Percentiles rank a stretch among this genome's conserved stretches.
These are phyloP conservation scores for Alloteropsis semialata DNA, from an alignment of 176 grass and related monocot genomes.

Conservation along the genomic window DNA sequence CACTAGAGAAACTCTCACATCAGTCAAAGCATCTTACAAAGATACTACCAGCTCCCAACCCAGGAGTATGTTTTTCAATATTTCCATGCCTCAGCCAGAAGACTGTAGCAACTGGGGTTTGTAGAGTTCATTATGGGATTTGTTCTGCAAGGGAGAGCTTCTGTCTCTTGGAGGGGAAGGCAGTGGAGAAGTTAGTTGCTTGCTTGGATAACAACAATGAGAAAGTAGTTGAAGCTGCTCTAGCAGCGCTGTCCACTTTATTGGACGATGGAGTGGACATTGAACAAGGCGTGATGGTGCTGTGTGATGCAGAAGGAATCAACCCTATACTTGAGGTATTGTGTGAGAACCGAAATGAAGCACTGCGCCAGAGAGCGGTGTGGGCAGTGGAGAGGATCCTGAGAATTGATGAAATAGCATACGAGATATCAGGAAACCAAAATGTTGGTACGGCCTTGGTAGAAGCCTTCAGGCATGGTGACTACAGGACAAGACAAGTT, in stretches of 20 bases:
- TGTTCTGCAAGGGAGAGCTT: constrained; percentile 85
- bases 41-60: constrained; percentile 48
- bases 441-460: constrained; percentile 89
- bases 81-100: constrained; percentile 67
- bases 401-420: constrained; percentile 69
- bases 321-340: constrained; percentile 73
- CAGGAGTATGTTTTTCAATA: constrained; percentile 66
- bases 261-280: constrained; percentile 93
- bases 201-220: constrained; percentile 86
- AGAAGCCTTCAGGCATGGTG: constrained; percentile 89
- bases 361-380: constrained; percentile 59
- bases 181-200: constrained; percentile 86
- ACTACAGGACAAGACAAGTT: constrained; percentile 85
- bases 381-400: constrained; percentile 97
- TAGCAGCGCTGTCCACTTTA: constrained; percentile 78
- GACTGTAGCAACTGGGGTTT: constrained; percentile 54
- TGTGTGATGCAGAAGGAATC: constrained; percentile 76
- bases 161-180: constrained; percentile 90
- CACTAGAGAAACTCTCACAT: constrained; percentile 71
- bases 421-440: constrained; percentile 84
- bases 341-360: constrained; percentile 62
- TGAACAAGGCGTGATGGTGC: constrained; percentile 68
- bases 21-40: constrained; percentile 80
- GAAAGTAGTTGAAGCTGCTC: constrained; percentile 79
- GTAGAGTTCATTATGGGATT: constrained; percentile 72